Evolutionary conservation across 1,139 yeast species (phyloP).

Genomic region (Taiozyma sp.): DNA sequence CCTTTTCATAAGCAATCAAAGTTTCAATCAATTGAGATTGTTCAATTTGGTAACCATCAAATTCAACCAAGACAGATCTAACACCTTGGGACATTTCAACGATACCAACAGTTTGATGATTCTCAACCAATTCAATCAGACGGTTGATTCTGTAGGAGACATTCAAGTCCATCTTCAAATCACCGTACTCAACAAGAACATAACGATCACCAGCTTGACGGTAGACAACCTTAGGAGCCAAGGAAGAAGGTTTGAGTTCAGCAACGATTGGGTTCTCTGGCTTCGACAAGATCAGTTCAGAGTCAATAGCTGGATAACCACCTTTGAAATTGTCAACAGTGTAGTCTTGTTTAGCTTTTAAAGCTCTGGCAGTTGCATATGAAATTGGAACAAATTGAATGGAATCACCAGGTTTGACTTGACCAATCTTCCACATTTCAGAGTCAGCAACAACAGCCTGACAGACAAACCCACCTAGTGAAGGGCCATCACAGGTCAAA

Average conservation of each 20-base stretch:
- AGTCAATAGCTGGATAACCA: constrained; percentile 35
- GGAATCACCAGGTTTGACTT: constrained; percentile 88
- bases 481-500: constrained; percentile 95
- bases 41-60: constrained; percentile 51
- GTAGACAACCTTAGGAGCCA: constrained; percentile 71
- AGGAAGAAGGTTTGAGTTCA: constrained; percentile 39
- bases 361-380: constrained; percentile 59
- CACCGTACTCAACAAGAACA: constrained; percentile 88
- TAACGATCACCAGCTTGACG: constrained; percentile 98
- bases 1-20: constrained; percentile 70
- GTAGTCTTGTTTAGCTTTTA: constrained; percentile 57
- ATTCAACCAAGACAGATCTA: constrained; percentile 87
- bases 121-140: constrained; percentile 67
- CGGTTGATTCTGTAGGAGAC: constrained; percentile 81
- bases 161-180: constrained; percentile 79
- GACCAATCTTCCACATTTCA: constrained; percentile 98
- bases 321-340: constrained; percentile 43
- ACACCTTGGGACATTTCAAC: constrained; percentile 98
- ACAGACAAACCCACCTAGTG: constrained; percentile 96
- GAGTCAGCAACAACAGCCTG: constrained; percentile 94
- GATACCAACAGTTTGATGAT: constrained; percentile 67
- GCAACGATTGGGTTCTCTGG: constrained; percentile 64
- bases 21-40: constrained; percentile 61
- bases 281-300: constrained; percentile 28
- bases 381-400: constrained; percentile 77